phyloP scores from a whole-genome alignment of 805 yeast species.

The Wickerhamomyces queroliae region DNA sequence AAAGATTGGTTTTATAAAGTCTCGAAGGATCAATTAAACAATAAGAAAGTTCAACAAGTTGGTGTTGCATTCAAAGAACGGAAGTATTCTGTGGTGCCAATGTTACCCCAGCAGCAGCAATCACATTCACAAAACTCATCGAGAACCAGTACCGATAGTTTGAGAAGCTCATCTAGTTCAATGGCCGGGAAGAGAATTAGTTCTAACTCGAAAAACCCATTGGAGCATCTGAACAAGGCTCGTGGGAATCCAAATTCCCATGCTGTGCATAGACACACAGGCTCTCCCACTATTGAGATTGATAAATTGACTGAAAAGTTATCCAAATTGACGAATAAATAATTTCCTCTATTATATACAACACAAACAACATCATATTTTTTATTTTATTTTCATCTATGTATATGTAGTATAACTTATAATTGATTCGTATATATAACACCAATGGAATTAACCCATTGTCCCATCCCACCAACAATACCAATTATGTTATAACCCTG shows the following conservation, averaged over 20 bases:
- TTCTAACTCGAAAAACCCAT: not conserved
- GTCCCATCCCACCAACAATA: conserved; percentile 58
- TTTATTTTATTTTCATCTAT: not conserved
- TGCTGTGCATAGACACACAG: conserved; percentile 1
- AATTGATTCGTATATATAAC: conserved; percentile 39
- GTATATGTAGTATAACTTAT: not conserved
- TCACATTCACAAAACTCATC: conserved; percentile 2
- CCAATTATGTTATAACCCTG: conserved; percentile 58
- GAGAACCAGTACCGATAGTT: not conserved
- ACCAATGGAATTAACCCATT: conserved; percentile 76
- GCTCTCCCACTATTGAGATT: conserved; percentile 6
- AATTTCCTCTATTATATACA: too few relatives aligned
- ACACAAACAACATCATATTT: not conserved
- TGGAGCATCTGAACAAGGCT: conserved; percentile 12
- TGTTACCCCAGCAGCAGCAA: conserved; percentile 46
- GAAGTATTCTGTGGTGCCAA: conserved; percentile 69
- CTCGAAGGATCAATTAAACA: conserved; percentile 33
- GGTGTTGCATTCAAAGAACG: conserved; percentile 67
- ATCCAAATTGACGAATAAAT: conserved; percentile 14
- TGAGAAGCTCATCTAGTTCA: not conserved
- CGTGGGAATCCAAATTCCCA: conserved; percentile 10
- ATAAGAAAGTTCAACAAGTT: conserved; percentile 56
- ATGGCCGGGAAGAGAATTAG: conserved; percentile 1
- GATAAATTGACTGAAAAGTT: conserved; percentile 28
- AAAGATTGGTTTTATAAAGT: conserved; percentile 75